Base-by-base conservation (phyloP, 2,329 filamentous ascomycete genomes). In the Pestalotiopsis sp. region DNA sequence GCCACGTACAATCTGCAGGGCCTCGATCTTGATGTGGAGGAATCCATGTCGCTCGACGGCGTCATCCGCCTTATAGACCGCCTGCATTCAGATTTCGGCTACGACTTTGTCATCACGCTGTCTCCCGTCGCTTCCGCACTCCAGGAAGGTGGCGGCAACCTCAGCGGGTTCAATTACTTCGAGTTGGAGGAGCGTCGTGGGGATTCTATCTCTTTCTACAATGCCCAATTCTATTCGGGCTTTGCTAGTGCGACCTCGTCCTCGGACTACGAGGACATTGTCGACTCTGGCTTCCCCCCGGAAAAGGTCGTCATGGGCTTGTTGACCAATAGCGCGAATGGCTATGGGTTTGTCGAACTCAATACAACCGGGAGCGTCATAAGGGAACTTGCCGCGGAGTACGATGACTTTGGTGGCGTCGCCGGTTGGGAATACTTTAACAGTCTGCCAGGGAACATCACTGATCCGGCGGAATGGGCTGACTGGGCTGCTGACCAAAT, bases 341-440 rank as follows among this genome's bases (percentile, higher is more conserved):
- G 94, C 9, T 68, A 72, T n/a, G 85, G 84, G 17, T 88, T 82
- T 72, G 83, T 88, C 11, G 76, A 77, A 4, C 83, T 82, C 68
- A 82, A 87, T 45, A 85, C 85, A 69, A 76, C 87, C 49, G 80
- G 80, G 1, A 70, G 75, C 7, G 83, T 86, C 0, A 76, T 88
- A 2, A 72, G 75, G 13, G 75, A 80, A 2, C 74, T 89, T 31
- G 75, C 79, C n/a, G 75, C 73, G 2, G 77, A 81, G 66, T 93
- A 93, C 74, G 87, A 88, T 1, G 82, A 82, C 1, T 96, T 97
- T 78, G 95, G 94, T 0, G 95, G 95, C 0, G 90, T 98, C 6
- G 96, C 96, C 90, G 94, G 94, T 2, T 98, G 95, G 95, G 95
- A 98, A 82, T 97, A 96, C 78, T 97, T 95, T 82, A 97, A 97